Evolutionary conservation across 139 green algal genomes (phyloP).

Genomic region (Gonium pectorale): DNA sequence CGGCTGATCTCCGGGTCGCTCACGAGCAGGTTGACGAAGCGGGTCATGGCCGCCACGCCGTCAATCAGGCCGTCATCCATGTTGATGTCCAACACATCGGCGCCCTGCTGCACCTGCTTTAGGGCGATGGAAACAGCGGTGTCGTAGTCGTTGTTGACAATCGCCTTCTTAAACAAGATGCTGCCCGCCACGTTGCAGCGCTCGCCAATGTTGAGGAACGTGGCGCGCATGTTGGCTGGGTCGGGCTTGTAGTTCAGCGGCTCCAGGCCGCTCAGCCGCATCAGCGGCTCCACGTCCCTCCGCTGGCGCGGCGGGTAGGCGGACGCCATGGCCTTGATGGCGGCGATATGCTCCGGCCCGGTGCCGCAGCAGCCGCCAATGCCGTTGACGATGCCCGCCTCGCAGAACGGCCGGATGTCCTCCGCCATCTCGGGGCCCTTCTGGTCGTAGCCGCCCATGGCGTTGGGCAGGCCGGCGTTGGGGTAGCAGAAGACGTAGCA

Average conservation of each 20-base stretch:
- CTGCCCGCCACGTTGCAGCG: slow-evolving; percentile 97
- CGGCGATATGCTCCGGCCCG: slow-evolving; percentile 90
- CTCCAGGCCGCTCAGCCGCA: slow-evolving; percentile 95
- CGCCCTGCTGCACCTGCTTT: slow-evolving; percentile 88
- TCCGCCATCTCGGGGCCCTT: slow-evolving; percentile 93
- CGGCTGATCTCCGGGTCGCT: slow-evolving; percentile 93
- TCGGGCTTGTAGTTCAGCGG: slow-evolving; percentile 93
- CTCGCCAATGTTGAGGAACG: slow-evolving; percentile 97
- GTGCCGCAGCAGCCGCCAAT: slow-evolving; percentile 97
- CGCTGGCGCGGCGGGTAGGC: slow-evolving; percentile 76
- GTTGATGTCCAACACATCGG: slow-evolving; percentile 88
- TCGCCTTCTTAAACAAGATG: slow-evolving; percentile 97
- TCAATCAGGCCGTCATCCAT: slow-evolving; percentile 98
- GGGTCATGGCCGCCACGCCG: slow-evolving; percentile 93
- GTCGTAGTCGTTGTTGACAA: slow-evolving; percentile 94
- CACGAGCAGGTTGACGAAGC: slow-evolving; percentile 97
- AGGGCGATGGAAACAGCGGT: slow-evolving; percentile 92
- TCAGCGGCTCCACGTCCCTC: slow-evolving; percentile 70
- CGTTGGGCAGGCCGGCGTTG: slow-evolving; percentile 97
- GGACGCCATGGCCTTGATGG: slow-evolving; percentile 77
- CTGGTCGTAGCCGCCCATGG: slow-evolving; percentile 99
- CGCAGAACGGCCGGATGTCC: slow-evolving; percentile 93
- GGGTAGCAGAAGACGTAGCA: slow-evolving; percentile 98
- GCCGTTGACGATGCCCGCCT: slow-evolving; percentile 90
- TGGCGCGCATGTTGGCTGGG: slow-evolving; percentile 76